Conservation (phyloP, 169 alveolate genomes). For the Cryptosporidium canis region DNA sequence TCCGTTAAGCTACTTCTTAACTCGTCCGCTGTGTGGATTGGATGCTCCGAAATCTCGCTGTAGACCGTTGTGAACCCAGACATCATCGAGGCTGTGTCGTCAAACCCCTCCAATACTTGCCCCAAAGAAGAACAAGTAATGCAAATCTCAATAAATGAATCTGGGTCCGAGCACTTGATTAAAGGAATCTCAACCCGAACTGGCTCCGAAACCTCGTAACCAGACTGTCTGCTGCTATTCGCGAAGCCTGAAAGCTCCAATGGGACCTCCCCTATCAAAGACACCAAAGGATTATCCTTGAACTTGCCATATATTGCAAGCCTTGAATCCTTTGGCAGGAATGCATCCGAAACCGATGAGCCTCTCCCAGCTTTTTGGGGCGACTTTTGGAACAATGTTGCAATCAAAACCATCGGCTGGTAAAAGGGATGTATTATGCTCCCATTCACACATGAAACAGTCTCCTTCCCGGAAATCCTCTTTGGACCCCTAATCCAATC, state of each 20-base stretch:
- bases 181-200: conserved; percentile 40
- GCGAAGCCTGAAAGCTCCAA: conserved; percentile 62
- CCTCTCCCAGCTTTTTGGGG: conserved; percentile 10
- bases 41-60: conserved; percentile 4
- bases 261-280: conserved; percentile 49
- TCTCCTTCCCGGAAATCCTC: conserved; percentile 67
- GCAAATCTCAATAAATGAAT: conserved; percentile 50
- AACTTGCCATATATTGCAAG: conserved; percentile 37
- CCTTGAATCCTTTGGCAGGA: conserved; percentile 66
- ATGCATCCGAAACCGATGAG: background rate
- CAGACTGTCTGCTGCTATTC: conserved; percentile 1
- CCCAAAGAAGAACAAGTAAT: conserved; percentile 59
- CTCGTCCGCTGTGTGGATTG: background rate
- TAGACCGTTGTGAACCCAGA: conserved; percentile 57
- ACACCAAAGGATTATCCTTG: conserved; percentile 46
- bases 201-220: background rate
- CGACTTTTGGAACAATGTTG: conserved; percentile 36
- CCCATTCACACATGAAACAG: conserved; percentile 69
- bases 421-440: conserved; percentile 65
- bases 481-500: conserved; percentile 74
- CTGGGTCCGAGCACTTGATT: conserved; percentile 69
- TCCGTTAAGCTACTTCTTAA: background rate
- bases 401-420: conserved; percentile 61
- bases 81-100: conserved; percentile 72
- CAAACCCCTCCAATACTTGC: conserved; percentile 58